Evolutionary conservation across 2,329 filamentous ascomycete genomes (phyloP).

Genomic region (Monosporascus sp.): DNA sequence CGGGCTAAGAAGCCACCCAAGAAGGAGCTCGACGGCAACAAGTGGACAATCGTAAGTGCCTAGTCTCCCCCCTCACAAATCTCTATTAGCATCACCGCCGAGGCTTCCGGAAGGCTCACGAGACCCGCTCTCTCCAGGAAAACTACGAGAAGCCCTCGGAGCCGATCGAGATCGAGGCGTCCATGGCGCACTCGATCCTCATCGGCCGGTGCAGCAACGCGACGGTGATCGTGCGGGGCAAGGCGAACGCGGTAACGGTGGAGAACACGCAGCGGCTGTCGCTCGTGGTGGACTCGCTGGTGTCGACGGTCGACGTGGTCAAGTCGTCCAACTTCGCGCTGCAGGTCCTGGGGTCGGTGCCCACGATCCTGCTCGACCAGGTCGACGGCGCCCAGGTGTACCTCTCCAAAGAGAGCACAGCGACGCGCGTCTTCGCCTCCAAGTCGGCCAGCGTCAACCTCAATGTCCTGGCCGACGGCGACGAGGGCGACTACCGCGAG

Average conservation of each 20-base stretch:
- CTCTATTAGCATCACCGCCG: not conserved
- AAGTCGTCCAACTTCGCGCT: constrained; percentile 92
- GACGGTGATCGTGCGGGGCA: constrained; percentile 83
- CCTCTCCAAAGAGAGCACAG: constrained; percentile 71
- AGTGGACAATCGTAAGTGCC: constrained; percentile 75
- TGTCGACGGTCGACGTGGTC: constrained; percentile 90
- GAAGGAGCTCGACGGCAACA: constrained; percentile 79
- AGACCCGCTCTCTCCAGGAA: constrained; percentile 49
- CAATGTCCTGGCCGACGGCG: constrained; percentile 65
- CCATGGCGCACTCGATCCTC: constrained; percentile 81
- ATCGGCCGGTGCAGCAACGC: constrained; percentile 90
- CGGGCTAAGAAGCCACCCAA: constrained; percentile 74
- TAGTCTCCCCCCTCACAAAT: not conserved
- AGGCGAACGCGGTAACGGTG: constrained; percentile 93
- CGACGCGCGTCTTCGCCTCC: constrained; percentile 81
- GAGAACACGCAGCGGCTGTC: constrained; percentile 85
- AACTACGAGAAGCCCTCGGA: constrained; percentile 76
- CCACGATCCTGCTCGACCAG: constrained; percentile 87
- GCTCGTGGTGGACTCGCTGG: constrained; percentile 81
- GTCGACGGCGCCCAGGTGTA: constrained; percentile 88
- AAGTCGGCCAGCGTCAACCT: constrained; percentile 86
- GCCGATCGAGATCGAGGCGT: constrained; percentile 75
- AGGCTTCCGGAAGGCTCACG: constrained; percentile 1
- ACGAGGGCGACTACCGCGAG: constrained; percentile 76
- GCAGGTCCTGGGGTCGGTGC: constrained; percentile 81